phyloP scores from a whole-genome alignment of 148 eudicot species.

The Pouteria glomerata region DNA sequence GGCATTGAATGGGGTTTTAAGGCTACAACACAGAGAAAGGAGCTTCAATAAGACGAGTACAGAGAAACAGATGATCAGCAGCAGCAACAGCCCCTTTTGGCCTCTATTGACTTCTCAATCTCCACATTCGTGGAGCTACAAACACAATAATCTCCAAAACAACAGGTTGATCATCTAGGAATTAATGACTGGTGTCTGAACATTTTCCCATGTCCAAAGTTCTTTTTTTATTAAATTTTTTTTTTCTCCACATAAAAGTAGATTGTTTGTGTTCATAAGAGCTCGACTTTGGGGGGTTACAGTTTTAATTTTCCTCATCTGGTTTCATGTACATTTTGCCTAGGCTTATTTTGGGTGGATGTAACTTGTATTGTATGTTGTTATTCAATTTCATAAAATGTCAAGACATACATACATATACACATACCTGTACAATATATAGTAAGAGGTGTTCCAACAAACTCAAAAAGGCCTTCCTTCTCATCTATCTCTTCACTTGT shows the following conservation, averaged over 20 bases:
- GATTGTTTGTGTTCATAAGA: slow-evolving; percentile 12
- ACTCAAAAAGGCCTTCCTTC: too few species aligned
- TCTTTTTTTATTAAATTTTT: too few species aligned
- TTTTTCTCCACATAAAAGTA: too few species aligned
- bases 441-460: too few species aligned
- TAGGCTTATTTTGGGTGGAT: neutral
- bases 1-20: slow-evolving; percentile 56
- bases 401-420: slow-evolving; percentile 1
- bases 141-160: slow-evolving; percentile 18
- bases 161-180: slow-evolving; percentile 22
- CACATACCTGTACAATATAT: neutral
- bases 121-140: slow-evolving; percentile 51
- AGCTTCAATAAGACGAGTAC: slow-evolving; percentile 29
- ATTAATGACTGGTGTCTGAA: slow-evolving; percentile 36
- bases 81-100: slow-evolving; percentile 52
- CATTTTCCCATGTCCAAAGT: too few species aligned
- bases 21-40: slow-evolving; percentile 37
- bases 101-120: slow-evolving; percentile 45
- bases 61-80: too few species aligned
- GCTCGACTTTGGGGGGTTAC: neutral
- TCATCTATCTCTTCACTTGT: too few species aligned
- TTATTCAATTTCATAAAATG: slow-evolving; percentile 12
- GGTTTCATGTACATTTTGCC: slow-evolving; percentile 21
- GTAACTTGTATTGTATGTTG: neutral
- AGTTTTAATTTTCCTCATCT: neutral